Evolutionary conservation across 768 basidiomycete genomes (phyloP).

Genomic region (Pleurotus cornucopiae): DNA sequence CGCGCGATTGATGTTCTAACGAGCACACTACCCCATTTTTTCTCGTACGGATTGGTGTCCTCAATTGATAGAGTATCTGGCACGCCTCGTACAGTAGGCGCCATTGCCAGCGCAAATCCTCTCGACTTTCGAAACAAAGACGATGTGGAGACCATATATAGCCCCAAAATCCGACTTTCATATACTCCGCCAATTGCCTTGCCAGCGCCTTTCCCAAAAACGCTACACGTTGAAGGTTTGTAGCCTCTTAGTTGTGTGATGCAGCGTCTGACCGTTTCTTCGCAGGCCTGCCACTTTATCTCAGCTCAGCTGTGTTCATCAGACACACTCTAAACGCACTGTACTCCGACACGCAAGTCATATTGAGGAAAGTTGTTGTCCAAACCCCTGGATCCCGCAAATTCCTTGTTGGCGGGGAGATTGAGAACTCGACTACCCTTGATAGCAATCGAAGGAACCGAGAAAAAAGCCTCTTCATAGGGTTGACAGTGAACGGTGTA

Average conservation of each 20-base stretch:
- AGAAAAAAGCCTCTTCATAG: conserved; percentile 57
- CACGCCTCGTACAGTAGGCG: conserved; percentile 23
- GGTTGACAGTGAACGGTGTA: conserved; percentile 50
- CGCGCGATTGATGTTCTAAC: conserved; percentile 67
- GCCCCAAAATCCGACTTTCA: conserved; percentile 52
- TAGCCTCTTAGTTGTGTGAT: background rate
- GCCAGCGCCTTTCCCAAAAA: conserved; percentile 67
- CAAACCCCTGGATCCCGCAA: conserved; percentile 20
- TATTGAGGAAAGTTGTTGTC: conserved; percentile 45
- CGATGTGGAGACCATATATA: conserved; percentile 53
- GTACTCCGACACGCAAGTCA: conserved; percentile 61
- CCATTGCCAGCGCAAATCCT: conserved; percentile 23
- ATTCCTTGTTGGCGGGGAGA: background rate
- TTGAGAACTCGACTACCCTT: conserved; percentile 10
- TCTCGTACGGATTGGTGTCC: conserved; percentile 59
- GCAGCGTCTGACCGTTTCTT: too few relatives aligned
- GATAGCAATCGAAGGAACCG: conserved; percentile 23
- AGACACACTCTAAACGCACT: conserved; percentile 74
- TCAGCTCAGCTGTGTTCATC: conserved; percentile 64
- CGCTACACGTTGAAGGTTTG: conserved; percentile 67
- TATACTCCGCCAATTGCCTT: conserved; percentile 68
- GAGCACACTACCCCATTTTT: conserved; percentile 70
- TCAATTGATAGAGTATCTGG: conserved; percentile 45
- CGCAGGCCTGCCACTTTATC: conserved; percentile 67
- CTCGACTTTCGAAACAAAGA: conserved; percentile 25